Evolutionary conservation across 2,329 filamentous ascomycete species (phyloP).

Genomic region (Akanthomyces muscarius): DNA sequence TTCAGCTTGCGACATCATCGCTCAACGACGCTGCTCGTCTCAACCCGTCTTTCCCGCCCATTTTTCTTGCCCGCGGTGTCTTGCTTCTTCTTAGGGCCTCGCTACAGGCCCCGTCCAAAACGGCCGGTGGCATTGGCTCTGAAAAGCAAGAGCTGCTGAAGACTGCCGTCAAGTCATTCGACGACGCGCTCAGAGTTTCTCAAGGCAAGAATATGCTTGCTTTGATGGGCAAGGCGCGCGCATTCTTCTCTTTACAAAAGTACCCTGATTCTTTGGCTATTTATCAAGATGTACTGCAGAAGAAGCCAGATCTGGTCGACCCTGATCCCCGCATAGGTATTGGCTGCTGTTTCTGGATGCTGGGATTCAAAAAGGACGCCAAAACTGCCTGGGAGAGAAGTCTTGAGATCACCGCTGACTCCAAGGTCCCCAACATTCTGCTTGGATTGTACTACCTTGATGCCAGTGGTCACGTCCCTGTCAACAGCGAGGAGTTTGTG

Average conservation of each 20-base stretch:
- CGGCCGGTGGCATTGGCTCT: conserved; percentile 61
- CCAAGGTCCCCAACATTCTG: conserved; percentile 85
- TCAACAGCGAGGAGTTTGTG: conserved; percentile 80
- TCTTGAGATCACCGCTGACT: conserved; percentile 74
- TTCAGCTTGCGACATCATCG: conserved; percentile 83
- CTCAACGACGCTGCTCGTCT: conserved; percentile 94
- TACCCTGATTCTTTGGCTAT: conserved; percentile 76
- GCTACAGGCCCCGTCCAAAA: conserved; percentile 69
- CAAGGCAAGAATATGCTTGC: conserved; percentile 88
- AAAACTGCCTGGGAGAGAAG: conserved; percentile 86
- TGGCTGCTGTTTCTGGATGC: conserved; percentile 94
- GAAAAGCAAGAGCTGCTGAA: conserved; percentile 77
- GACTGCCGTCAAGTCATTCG: conserved; percentile 86
- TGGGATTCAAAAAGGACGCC: conserved; percentile 91
- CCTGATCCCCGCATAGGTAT: conserved; percentile 95
- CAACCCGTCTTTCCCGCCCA: conserved; percentile 85
- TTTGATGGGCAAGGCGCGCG: conserved; percentile 81
- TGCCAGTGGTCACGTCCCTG: conserved; percentile 74
- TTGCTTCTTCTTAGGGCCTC: conserved; percentile 85
- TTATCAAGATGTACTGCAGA: conserved; percentile 83
- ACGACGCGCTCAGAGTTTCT: conserved; percentile 84
- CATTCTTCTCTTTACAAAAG: conserved; percentile 80
- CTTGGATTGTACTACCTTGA: conserved; percentile 89
- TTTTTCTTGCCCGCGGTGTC: conserved; percentile 88
- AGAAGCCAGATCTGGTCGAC: conserved; percentile 82